A percentile compares a stretch with the other conserved stretches of the same genome.
phyloP scores from a whole-genome alignment of 306 rosid genomes.

The Pueraria montana region DNA sequence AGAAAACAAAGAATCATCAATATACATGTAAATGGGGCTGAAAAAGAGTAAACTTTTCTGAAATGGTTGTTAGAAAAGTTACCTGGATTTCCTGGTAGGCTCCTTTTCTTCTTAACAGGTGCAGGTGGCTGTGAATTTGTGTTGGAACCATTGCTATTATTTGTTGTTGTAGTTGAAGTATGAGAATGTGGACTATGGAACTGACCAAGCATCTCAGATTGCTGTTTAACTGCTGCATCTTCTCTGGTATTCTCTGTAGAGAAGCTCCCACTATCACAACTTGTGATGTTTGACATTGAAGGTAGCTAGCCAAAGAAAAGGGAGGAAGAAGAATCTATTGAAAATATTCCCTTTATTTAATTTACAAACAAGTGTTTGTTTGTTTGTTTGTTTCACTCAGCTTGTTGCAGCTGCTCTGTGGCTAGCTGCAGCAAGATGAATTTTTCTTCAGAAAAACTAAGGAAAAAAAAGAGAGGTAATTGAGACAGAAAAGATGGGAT shows the following conservation, averaged over 20 bases:
- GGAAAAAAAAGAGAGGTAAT: slow-evolving; percentile 7
- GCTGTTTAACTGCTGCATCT: slow-evolving; percentile 54
- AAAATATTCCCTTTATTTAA: slow-evolving; percentile 50
- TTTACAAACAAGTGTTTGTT: slow-evolving; percentile 36
- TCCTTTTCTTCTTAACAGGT: slow-evolving; percentile 77
- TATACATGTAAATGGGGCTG: background rate
- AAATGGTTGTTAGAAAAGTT: slow-evolving; percentile 14
- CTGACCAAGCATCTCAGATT: slow-evolving; percentile 57
- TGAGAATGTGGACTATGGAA: slow-evolving; percentile 69
- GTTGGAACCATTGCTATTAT: slow-evolving; percentile 66
- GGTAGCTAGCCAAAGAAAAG: slow-evolving; percentile 46
- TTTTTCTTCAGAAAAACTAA: slow-evolving; percentile 18
- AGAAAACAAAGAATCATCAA: background rate
- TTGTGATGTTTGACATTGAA: slow-evolving; percentile 87
- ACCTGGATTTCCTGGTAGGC: slow-evolving; percentile 97
- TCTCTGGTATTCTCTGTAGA: slow-evolving; percentile 69
- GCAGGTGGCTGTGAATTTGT: slow-evolving; percentile 56
- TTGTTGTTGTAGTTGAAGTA: slow-evolving; percentile 60
- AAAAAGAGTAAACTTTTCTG: background rate
- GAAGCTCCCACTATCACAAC: slow-evolving; percentile 80
- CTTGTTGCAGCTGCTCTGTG: slow-evolving; percentile 40
- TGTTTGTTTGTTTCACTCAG: slow-evolving; percentile 22
- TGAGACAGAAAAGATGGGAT: slow-evolving; percentile 63
- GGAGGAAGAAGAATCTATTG: slow-evolving; percentile 38
- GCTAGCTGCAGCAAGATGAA: slow-evolving; percentile 29